phyloP scores from a whole-genome alignment of 2,329 filamentous ascomycete species.

The Apiospora marii region DNA sequence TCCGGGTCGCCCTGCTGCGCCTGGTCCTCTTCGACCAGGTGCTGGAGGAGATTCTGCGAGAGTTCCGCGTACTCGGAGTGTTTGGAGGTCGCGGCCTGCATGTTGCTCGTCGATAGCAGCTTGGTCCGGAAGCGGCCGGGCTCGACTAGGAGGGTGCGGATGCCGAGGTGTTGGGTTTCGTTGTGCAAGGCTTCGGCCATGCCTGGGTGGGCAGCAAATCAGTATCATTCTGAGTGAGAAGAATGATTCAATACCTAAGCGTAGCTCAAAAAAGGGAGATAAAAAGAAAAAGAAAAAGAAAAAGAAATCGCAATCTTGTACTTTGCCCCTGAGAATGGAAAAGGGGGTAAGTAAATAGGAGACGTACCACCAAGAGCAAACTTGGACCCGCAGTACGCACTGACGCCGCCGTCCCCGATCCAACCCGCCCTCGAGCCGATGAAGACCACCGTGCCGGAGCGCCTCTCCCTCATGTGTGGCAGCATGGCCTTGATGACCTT shows the following conservation, averaged over 20 bases:
- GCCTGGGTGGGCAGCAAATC: background rate
- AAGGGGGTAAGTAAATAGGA: background rate
- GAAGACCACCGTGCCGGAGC: slow-evolving; percentile 31
- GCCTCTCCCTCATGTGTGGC: slow-evolving; percentile 29
- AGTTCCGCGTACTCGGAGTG: slow-evolving; percentile 29
- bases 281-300: background rate
- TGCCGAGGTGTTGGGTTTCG: slow-evolving; percentile 30
- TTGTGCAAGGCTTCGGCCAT: slow-evolving; percentile 29
- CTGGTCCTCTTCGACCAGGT: slow-evolving; percentile 29
- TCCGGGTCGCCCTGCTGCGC: slow-evolving; percentile 30
- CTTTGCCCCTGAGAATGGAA: background rate
- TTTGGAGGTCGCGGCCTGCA: slow-evolving; percentile 18
- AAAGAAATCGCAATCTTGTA: background rate
- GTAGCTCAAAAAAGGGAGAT: too few species aligned
- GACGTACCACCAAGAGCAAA: slow-evolving; percentile 32
- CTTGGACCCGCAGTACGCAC: slow-evolving; percentile 31
- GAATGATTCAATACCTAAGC: too few species aligned
- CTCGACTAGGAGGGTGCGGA: slow-evolving; percentile 32
- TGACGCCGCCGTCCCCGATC: slow-evolving; percentile 29
- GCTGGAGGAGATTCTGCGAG: slow-evolving; percentile 11
- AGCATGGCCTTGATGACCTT: slow-evolving; percentile 32
- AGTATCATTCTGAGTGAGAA: too few species aligned
- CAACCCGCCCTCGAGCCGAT: slow-evolving; percentile 32
- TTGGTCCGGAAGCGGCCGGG: slow-evolving; percentile 32
- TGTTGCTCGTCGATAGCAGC: slow-evolving; percentile 29